These are phyloP conservation scores for Atalantia buxifolia DNA, from an alignment of 345 rosid genomes.

Conservation along the genomic window DNA sequence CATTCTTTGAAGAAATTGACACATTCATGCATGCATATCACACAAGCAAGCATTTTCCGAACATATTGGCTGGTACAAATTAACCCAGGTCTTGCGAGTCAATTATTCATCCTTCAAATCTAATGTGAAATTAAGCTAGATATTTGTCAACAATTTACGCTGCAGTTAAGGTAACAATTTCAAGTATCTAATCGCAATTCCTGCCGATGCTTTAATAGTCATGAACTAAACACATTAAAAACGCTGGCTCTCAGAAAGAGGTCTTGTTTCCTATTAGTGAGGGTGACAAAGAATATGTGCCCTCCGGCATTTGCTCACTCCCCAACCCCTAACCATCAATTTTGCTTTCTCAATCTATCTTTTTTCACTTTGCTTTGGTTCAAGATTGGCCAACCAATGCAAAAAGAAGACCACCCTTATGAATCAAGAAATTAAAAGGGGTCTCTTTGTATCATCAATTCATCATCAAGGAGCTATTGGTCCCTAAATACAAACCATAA, in stretches of 20 bases:
- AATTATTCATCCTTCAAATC: neutral
- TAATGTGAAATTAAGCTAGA: neutral
- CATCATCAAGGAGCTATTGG: neutral
- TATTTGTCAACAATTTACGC: neutral
- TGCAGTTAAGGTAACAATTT: neutral
- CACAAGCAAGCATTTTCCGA: neutral
- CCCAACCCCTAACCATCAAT: conserved; percentile 26
- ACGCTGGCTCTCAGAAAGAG: neutral
- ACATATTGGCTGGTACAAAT: neutral
- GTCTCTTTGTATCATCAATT: neutral
- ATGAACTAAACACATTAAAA: neutral
- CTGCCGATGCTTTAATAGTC: neutral
- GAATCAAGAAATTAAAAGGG: conserved; percentile 9
- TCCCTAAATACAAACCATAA: conserved; percentile 8
- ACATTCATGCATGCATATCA: neutral
- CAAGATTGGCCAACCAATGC: conserved; percentile 8
- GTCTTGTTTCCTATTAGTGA: neutral
- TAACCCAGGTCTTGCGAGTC: neutral
- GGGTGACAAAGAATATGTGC: conserved; percentile 31
- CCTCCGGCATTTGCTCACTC: conserved; percentile 1
- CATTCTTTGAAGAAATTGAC: neutral
- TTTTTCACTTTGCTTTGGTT: conserved; percentile 3
- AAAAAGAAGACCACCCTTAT: conserved; percentile 8
- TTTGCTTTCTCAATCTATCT: conserved; percentile 27
- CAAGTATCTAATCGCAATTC: neutral